Evolutionary conservation across 306 rosid genomes (phyloP).

Genomic region (Mucuna pruriens): DNA sequence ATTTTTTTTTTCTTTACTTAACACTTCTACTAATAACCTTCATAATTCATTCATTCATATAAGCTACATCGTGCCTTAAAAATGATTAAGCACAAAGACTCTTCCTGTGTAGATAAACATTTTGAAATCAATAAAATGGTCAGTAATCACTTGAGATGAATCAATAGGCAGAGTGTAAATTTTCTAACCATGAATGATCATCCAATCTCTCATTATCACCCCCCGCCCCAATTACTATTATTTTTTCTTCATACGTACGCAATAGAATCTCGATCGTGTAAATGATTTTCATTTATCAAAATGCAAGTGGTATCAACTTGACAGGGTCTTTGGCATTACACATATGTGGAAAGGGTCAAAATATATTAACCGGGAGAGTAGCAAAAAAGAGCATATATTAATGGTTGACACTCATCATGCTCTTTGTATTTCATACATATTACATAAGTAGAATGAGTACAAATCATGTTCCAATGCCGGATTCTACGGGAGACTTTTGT

Average conservation of each 20-base stretch:
- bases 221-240: neutral
- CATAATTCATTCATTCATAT: neutral
- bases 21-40: neutral
- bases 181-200: neutral
- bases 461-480: conserved; percentile 62
- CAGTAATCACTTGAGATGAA: neutral
- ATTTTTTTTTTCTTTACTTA: neutral
- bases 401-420: conserved; percentile 1
- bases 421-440: conserved; percentile 29
- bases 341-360: neutral
- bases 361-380: neutral
- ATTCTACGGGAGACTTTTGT: conserved; percentile 58
- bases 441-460: neutral
- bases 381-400: conserved; percentile 22
- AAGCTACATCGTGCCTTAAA: neutral
- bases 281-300: neutral
- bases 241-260: neutral
- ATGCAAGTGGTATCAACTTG: neutral
- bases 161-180: neutral
- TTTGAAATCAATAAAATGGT: neutral
- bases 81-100: neutral
- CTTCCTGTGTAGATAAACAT: neutral
- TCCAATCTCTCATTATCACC: neutral
- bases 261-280: neutral
- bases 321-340: neutral